Evolutionary conservation across 2,329 filamentous ascomycete genomes (phyloP).

Genomic region (Beauveria australis): DNA sequence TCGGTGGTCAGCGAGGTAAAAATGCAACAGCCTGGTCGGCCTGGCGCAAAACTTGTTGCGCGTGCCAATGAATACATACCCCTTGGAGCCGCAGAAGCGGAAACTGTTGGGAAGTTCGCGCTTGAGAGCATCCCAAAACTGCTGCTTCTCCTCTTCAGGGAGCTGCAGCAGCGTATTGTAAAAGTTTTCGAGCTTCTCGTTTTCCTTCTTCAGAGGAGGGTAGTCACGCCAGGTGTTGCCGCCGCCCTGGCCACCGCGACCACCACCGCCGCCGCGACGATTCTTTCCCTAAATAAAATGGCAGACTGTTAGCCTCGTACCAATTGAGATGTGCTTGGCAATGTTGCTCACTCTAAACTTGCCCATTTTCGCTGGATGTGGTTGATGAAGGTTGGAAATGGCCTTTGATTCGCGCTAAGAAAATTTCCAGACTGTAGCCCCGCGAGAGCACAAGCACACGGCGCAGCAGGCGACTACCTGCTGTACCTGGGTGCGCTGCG

Average conservation of each 20-base stretch:
- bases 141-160: constrained; percentile 65
- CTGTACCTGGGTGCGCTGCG: no score
- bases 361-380: constrained; percentile 4
- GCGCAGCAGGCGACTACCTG: no score
- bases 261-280: constrained; percentile 28
- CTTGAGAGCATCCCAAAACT: constrained; percentile 78
- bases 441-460: no score
- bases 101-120: constrained; percentile 94
- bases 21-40: neutral
- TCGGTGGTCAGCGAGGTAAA: neutral
- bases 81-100: constrained; percentile 91
- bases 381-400: neutral
- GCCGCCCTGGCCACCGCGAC: constrained; percentile 21
- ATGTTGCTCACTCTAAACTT: constrained; percentile 9
- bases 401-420: neutral
- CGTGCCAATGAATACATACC: constrained; percentile 38
- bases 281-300: constrained; percentile 23
- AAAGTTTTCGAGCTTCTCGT: constrained; percentile 77
- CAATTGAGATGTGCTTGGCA: neutral
- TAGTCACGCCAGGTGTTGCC: constrained; percentile 26
- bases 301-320: neutral
- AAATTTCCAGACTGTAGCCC: constrained; percentile 2
- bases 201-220: constrained; percentile 56
- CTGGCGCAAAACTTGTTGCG: neutral
- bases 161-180: constrained; percentile 75